These are phyloP conservation scores for Paxillus involutus DNA, from an alignment of 768 basidiomycete species.

Conservation along the genomic window DNA sequence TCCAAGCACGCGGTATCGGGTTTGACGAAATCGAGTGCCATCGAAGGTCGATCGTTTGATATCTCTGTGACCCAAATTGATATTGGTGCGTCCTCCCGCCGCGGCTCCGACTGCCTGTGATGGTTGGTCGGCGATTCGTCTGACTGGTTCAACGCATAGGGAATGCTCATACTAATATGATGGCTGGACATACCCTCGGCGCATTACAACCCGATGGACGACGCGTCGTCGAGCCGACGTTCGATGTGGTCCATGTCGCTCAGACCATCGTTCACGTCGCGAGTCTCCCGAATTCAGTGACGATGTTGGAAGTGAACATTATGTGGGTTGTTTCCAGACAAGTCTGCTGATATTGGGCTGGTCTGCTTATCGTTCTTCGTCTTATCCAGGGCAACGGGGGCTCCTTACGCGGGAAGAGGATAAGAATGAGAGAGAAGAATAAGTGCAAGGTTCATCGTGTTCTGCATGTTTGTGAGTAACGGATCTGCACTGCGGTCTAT, in stretches of 20 bases:
- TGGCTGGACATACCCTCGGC: constrained; percentile 44
- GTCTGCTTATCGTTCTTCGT: not conserved
- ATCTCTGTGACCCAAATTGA: constrained; percentile 84
- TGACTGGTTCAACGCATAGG: constrained; percentile 36
- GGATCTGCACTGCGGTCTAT: too few species aligned
- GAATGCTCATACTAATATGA: constrained; percentile 70
- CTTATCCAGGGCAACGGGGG: constrained; percentile 40
- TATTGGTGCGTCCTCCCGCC: constrained; percentile 50
- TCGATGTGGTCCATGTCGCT: constrained; percentile 74
- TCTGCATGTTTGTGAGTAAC: too few species aligned
- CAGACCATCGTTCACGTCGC: constrained; percentile 72
- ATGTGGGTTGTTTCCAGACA: constrained; percentile 50
- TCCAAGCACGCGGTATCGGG: constrained; percentile 83
- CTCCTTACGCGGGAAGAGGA: constrained; percentile 50
- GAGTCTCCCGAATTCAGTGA: constrained; percentile 63
- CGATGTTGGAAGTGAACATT: constrained; percentile 69
- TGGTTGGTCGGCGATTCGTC: not conserved
- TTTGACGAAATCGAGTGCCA: constrained; percentile 70
- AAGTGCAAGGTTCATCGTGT: too few species aligned
- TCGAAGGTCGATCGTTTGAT: constrained; percentile 72
- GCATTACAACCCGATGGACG: constrained; percentile 70
- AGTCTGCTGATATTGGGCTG: not conserved
- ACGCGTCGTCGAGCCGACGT: constrained; percentile 55
- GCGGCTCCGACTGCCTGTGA: not conserved
- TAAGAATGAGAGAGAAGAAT: constrained; percentile 15